A percentile compares a stretch with the other conserved stretches of the same genome.
Evolutionary conservation across 768 basidiomycete genomes (phyloP).

Genomic region (Pleurotus pulmonarius): DNA sequence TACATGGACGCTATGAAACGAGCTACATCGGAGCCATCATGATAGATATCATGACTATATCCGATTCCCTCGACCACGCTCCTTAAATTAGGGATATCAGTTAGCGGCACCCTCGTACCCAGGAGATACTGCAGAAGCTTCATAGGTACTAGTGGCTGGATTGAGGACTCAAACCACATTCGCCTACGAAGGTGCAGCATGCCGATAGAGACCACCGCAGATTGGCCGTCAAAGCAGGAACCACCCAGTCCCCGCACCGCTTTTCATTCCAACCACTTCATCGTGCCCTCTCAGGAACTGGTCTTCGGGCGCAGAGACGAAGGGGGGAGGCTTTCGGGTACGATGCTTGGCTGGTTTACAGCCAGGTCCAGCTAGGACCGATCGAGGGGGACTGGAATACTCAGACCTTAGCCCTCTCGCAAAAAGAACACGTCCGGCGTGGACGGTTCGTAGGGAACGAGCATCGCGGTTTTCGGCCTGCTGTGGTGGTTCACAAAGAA

Average conservation of each 20-base stretch:
- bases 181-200: background rate
- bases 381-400: slow-evolving; percentile 62
- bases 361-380: slow-evolving; percentile 59
- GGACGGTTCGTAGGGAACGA: slow-evolving; percentile 51
- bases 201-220: slow-evolving; percentile 2
- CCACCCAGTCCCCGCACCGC: slow-evolving; percentile 53
- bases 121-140: too few species aligned
- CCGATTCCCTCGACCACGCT: too few species aligned
- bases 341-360: slow-evolving; percentile 53
- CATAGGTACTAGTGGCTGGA: too few species aligned
- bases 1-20: too few species aligned
- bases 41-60: too few species aligned
- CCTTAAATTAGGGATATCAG: too few species aligned
- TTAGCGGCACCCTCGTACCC: too few species aligned
- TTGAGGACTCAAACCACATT: too few species aligned
- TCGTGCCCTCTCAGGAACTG: slow-evolving; percentile 32
- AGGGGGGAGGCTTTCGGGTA: slow-evolving; percentile 58
- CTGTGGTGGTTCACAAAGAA: slow-evolving; percentile 3
- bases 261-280: slow-evolving; percentile 41
- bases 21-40: too few species aligned
- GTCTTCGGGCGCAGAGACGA: slow-evolving; percentile 37
- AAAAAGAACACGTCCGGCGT: slow-evolving; percentile 25
- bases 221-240: slow-evolving; percentile 4
- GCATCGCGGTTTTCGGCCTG: slow-evolving; percentile 59
- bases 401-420: slow-evolving; percentile 87